Conservation (phyloP, 371 early-diverging fungal genomes). For the Hamiltosporidium tvaerminnensis region DNA sequence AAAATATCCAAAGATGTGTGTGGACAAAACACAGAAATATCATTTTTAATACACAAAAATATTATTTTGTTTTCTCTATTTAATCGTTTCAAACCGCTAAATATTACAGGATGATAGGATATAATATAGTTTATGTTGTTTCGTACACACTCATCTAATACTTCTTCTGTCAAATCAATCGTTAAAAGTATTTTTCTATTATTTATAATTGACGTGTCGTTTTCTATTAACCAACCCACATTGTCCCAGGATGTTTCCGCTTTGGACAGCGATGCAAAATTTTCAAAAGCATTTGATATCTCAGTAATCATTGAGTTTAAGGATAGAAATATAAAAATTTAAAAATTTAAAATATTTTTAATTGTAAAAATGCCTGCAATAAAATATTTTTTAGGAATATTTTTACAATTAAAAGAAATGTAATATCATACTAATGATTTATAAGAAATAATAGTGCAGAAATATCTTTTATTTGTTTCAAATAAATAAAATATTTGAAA, state of each 20-base stretch:
- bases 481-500: too few relatives aligned
- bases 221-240: constrained; percentile 32
- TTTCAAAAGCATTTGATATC: constrained; percentile 26
- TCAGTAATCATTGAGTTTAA: too few relatives aligned
- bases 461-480: too few relatives aligned
- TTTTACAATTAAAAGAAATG: too few relatives aligned
- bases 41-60: constrained; percentile 31
- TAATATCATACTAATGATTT: too few relatives aligned
- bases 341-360: too few relatives aligned
- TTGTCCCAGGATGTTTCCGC: constrained; percentile 49
- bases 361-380: too few relatives aligned
- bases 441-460: too few relatives aligned
- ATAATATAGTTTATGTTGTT: constrained; percentile 33
- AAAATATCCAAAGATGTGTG: constrained; percentile 46
- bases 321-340: too few relatives aligned
- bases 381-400: too few relatives aligned
- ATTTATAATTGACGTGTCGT: not conserved
- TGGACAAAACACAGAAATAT: constrained; percentile 48
- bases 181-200: constrained; percentile 33
- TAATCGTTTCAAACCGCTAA: constrained; percentile 37
- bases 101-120: constrained; percentile 51
- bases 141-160: constrained; percentile 39
- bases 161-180: constrained; percentile 44
- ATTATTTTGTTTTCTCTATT: constrained; percentile 20
- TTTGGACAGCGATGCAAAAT: constrained; percentile 29